These are phyloP conservation scores for Silene coronaria DNA, from an alignment of 179 eudicot genomes.

Conservation along the genomic window DNA sequence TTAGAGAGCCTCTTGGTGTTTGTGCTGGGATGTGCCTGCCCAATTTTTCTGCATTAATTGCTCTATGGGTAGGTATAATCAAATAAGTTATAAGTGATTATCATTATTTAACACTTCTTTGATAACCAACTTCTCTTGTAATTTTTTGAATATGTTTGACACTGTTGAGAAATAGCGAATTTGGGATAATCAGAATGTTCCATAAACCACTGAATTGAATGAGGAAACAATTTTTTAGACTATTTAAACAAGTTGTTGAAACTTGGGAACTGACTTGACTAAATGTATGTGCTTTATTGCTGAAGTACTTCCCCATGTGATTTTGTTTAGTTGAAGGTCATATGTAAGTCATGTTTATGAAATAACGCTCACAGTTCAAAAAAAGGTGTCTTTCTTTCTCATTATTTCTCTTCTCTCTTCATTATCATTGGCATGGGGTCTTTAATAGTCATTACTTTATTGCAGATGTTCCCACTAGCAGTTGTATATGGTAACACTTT, in stretches of 20 bases:
- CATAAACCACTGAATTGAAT: neutral
- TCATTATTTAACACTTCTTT: neutral
- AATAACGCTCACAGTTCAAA: neutral
- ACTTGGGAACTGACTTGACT: slow-evolving; percentile 1
- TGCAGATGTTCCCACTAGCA: slow-evolving; percentile 92
- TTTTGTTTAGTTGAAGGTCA: neutral
- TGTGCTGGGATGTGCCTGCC: slow-evolving; percentile 91
- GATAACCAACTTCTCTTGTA: neutral
- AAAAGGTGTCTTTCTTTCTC: neutral
- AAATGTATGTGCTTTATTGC: neutral
- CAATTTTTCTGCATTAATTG: slow-evolving; percentile 79
- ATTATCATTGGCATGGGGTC: neutral
- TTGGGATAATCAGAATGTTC: neutral
- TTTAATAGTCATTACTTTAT: slow-evolving; percentile 2
- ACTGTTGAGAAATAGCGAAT: neutral
- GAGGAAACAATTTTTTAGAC: neutral
- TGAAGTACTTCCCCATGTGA: slow-evolving; percentile 1
- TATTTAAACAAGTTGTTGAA: neutral
- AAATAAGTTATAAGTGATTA: neutral
- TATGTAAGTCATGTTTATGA: neutral
- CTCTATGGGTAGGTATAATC: slow-evolving; percentile 56
- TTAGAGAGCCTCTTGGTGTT: slow-evolving; percentile 91
- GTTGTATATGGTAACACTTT: slow-evolving; percentile 80
- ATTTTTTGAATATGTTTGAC: neutral
- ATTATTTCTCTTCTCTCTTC: neutral